phyloP scores from a whole-genome alignment of 495 filamentous ascomycete genomes.

The Evansstolkia leycettana region DNA sequence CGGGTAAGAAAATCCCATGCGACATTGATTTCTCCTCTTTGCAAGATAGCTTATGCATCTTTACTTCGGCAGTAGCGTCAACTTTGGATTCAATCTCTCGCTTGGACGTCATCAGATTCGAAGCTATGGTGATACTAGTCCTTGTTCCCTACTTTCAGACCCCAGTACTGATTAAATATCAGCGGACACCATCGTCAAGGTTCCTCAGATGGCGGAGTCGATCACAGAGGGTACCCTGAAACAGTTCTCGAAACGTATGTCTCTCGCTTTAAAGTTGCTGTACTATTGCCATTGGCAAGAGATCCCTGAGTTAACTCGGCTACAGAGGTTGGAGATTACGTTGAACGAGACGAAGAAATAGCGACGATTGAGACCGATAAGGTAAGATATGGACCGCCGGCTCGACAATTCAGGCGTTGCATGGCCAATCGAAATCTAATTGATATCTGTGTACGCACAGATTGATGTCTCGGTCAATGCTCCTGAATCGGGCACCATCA shows the following conservation, averaged over 20 bases:
- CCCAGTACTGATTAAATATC: conserved; percentile 5
- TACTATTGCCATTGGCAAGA: too few species aligned
- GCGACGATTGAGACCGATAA: conserved; percentile 99
- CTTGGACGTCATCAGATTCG: conserved; percentile 18
- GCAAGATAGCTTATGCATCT: too few species aligned
- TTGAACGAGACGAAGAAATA: conserved; percentile 94
- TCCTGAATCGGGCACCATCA: conserved; percentile 80
- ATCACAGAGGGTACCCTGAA: conserved; percentile 97
- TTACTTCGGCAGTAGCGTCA: too few species aligned
- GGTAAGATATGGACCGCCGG: conserved; percentile 34
- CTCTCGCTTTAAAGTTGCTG: not conserved
- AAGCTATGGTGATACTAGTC: conserved; percentile 22
- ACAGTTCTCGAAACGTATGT: conserved; percentile 77
- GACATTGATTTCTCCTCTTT: too few species aligned
- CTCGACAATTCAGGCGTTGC: too few species aligned
- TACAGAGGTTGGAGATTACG: conserved; percentile 78
- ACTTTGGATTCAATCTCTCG: too few species aligned
- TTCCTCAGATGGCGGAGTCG: conserved; percentile 96
- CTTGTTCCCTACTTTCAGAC: not conserved
- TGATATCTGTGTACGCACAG: conserved; percentile 33
- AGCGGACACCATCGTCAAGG: conserved; percentile 81
- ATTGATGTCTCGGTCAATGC: conserved; percentile 95
- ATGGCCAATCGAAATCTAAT: not conserved
- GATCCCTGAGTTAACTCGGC: conserved; percentile 10
- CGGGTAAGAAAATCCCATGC: conserved; percentile 10